Conservation (phyloP, 352 stramenopile species). For the Vaucheria bursata region DNA sequence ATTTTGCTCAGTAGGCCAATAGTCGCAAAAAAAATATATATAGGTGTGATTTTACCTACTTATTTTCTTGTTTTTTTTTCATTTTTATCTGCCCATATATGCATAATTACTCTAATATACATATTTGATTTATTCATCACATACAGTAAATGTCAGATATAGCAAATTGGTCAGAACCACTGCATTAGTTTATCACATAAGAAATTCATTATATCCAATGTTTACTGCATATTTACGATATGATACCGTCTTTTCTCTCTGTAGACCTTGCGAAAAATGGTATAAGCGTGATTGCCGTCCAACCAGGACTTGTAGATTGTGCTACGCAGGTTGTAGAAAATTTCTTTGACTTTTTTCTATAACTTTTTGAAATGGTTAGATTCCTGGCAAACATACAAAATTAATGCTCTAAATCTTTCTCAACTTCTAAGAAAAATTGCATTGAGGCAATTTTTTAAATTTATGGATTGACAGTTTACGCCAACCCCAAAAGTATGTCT, state of each 20-base stretch:
- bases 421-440: not conserved
- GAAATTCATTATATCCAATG: not conserved
- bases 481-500: not conserved
- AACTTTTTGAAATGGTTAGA: not conserved
- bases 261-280: slow-evolving; percentile 5
- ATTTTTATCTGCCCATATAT: not conserved
- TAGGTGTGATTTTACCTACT: too few species aligned
- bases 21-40: too few species aligned
- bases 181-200: not conserved
- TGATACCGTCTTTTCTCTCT: not conserved
- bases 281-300: slow-evolving; percentile 10
- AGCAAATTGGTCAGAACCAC: not conserved
- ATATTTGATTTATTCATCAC: not conserved
- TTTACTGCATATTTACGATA: not conserved
- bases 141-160: not conserved
- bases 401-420: not conserved
- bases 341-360: not conserved
- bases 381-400: not conserved
- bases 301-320: not conserved
- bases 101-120: not conserved
- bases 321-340: not conserved
- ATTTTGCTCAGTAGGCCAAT: too few species aligned
- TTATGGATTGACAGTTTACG: not conserved
- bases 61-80: too few species aligned
- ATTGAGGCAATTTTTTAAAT: not conserved